These are phyloP conservation scores for Macrolepiota fuliginosa DNA, from an alignment of 768 basidiomycete species.

Conservation along the genomic window DNA sequence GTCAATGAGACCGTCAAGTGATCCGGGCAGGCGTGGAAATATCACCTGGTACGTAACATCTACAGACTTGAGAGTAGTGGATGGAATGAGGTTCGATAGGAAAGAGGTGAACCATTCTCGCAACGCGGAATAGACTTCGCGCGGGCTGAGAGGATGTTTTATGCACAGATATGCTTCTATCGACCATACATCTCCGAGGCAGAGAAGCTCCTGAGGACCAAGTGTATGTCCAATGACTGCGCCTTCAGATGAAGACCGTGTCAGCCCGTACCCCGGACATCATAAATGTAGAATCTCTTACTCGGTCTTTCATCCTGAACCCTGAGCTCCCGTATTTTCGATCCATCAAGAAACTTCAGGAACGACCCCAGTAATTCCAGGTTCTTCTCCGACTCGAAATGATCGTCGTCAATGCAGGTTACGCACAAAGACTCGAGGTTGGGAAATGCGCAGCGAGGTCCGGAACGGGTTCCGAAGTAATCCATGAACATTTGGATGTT, in stretches of 20 bases:
- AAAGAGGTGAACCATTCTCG: slow-evolving; percentile 3
- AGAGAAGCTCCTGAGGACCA: background rate
- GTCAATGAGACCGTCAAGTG: background rate
- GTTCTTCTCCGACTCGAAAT: slow-evolving; percentile 6
- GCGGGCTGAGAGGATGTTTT: background rate
- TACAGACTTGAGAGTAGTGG: background rate
- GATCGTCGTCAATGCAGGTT: background rate
- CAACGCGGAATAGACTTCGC: background rate
- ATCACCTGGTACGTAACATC: slow-evolving; percentile 5
- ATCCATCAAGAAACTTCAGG: slow-evolving; percentile 6
- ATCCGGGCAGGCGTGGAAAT: background rate
- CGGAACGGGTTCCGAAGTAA: background rate
- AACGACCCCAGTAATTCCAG: slow-evolving; percentile 2
- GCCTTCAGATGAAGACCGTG: background rate
- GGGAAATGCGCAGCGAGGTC: background rate
- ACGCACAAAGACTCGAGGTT: background rate
- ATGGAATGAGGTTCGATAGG: background rate
- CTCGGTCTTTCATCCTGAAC: slow-evolving; percentile 10
- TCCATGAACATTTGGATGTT: slow-evolving; percentile 6
- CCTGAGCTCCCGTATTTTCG: slow-evolving; percentile 8
- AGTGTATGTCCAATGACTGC: slow-evolving; percentile 1
- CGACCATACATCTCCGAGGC: background rate
- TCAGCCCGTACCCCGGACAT: background rate
- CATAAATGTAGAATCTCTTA: background rate
- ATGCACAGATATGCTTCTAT: background rate